phyloP scores from a whole-genome alignment of 2,329 filamentous ascomycete species.

The Exserohilum rostratum region DNA sequence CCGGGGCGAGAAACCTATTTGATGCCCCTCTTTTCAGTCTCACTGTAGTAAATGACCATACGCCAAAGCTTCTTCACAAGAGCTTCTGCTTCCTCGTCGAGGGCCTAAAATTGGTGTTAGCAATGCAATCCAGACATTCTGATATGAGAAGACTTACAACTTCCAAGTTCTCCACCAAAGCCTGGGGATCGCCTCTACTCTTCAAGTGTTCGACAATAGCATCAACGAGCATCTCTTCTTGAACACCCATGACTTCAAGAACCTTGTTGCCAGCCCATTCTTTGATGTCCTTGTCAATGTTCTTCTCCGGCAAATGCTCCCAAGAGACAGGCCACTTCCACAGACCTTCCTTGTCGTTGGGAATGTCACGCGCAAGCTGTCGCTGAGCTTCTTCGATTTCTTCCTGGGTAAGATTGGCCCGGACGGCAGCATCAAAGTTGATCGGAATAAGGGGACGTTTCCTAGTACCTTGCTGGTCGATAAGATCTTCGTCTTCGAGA shows the following conservation, averaged over 20 bases:
- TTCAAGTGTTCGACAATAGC: constrained; percentile 87
- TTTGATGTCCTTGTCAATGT: constrained; percentile 83
- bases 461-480: constrained; percentile 67
- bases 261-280: constrained; percentile 99
- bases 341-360: constrained; percentile 80
- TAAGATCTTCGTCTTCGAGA: constrained; percentile 84
- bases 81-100: constrained; percentile 93
- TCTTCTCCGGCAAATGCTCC: constrained; percentile 82
- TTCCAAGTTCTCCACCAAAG: constrained; percentile 82
- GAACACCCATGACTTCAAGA: constrained; percentile 92
- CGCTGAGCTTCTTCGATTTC: constrained; percentile 82
- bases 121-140: constrained; percentile 10
- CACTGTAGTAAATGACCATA: constrained; percentile 97
- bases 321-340: constrained; percentile 95
- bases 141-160: constrained; percentile 66
- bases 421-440: constrained; percentile 53
- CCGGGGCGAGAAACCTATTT: constrained; percentile 26
- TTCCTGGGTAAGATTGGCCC: constrained; percentile 73
- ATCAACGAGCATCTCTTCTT: constrained; percentile 94
- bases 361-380: constrained; percentile 87
- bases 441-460: constrained; percentile 70
- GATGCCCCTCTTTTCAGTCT: constrained; percentile 88
- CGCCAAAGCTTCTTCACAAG: constrained; percentile 97
- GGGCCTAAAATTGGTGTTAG: constrained; percentile 63
- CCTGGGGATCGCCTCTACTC: constrained; percentile 74